Percentiles rank a stretch among this genome's conserved stretches.
These are phyloP conservation scores for Ogataea pignaliae DNA, from an alignment of 805 yeast genomes.

Conservation along the genomic window DNA sequence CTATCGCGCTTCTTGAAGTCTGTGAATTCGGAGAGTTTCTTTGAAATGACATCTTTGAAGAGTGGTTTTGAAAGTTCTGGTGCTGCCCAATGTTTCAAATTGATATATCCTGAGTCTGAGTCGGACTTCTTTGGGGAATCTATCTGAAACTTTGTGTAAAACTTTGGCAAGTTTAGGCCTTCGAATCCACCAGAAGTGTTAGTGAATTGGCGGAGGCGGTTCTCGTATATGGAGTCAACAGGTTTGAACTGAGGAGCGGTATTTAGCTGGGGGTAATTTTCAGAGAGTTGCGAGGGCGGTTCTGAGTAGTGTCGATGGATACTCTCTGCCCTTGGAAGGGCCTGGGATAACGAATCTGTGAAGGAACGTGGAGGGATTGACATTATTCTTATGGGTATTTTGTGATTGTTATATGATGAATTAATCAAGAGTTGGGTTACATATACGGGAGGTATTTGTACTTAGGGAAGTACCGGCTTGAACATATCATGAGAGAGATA, in stretches of 20 bases:
- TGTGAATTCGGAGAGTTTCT: constrained; percentile 43
- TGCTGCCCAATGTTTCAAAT: constrained; percentile 65
- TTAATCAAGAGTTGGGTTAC: too few relatives aligned
- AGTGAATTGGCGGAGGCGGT: constrained; percentile 71
- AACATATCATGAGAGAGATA: too few relatives aligned
- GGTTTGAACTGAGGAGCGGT: constrained; percentile 67
- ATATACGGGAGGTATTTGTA: too few relatives aligned
- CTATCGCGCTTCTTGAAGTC: constrained; percentile 63
- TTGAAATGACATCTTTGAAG: constrained; percentile 54
- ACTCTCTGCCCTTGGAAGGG: background rate
- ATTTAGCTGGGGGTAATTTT: constrained; percentile 37
- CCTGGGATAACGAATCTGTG: background rate
- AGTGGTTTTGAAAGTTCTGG: constrained; percentile 65
- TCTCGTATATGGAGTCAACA: constrained; percentile 66
- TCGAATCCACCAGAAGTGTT: constrained; percentile 70
- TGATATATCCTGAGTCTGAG: constrained; percentile 41
- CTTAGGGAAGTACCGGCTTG: background rate
- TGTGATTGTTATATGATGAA: background rate
- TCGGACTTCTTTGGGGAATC: constrained; percentile 17
- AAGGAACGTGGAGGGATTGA: background rate
- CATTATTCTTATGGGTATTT: background rate
- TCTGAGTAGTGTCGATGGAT: background rate
- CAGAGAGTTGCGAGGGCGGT: background rate
- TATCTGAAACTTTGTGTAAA: constrained; percentile 53
- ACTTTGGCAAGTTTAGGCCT: constrained; percentile 72